Conservation (phyloP, 805 yeast genomes). For the Starmerella sirachaensis region DNA sequence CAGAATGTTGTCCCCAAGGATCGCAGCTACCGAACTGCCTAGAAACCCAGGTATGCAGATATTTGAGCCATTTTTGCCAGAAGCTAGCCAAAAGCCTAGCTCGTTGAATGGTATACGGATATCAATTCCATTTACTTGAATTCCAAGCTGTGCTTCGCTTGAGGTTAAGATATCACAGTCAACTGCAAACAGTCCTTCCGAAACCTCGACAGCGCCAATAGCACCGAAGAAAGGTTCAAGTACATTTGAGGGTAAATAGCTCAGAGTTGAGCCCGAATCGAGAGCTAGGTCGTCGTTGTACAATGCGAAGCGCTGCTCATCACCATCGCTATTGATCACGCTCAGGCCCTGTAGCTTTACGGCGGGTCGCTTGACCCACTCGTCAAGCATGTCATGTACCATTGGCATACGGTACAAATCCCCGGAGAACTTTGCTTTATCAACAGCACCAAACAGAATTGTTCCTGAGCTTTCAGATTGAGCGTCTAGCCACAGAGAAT, state of each 20-base stretch:
- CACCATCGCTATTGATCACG: background rate
- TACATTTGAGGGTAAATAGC: conserved; percentile 33
- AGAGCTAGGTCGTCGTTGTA: conserved; percentile 24
- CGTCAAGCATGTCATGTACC: conserved; percentile 23
- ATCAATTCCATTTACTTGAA: conserved; percentile 17
- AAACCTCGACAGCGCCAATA: conserved; percentile 12
- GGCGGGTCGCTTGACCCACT: conserved; percentile 14
- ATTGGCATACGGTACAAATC: conserved; percentile 29
- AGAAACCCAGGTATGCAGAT: no score
- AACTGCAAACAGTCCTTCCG: conserved; percentile 8
- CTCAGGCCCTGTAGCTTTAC: conserved; percentile 20
- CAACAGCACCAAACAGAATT: conserved; percentile 35
- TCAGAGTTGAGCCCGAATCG: conserved; percentile 45
- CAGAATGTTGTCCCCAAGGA: conserved; percentile 55
- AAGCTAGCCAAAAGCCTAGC: no score
- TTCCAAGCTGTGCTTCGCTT: background rate
- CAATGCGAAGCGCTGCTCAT: conserved; percentile 2
- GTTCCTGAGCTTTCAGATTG: conserved; percentile 27
- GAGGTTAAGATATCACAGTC: background rate
- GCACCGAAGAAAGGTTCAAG: conserved; percentile 11
- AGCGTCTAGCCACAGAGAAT: conserved; percentile 35
- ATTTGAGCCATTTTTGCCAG: no score
- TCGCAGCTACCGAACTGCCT: no score
- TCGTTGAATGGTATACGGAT: conserved; percentile 12
- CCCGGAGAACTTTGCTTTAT: conserved; percentile 32